Evolutionary conservation across 1,284 basidiomycete genomes (phyloP).

Genomic region (Termitomyces sp.): DNA sequence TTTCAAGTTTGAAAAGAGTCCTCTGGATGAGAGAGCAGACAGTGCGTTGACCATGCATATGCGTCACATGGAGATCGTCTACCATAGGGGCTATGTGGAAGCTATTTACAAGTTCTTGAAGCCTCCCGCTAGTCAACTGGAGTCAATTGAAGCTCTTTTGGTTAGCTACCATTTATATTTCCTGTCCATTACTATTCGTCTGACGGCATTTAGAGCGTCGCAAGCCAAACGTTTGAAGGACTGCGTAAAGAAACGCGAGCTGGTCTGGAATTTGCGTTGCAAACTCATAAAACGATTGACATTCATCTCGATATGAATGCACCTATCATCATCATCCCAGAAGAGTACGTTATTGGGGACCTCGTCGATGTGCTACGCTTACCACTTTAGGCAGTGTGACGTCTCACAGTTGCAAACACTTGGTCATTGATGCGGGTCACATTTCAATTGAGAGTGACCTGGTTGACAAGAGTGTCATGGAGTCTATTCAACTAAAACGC

Average conservation of each 20-base stretch:
- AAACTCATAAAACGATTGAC: constrained; percentile 94
- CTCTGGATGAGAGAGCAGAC: constrained; percentile 90
- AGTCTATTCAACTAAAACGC: constrained; percentile 81
- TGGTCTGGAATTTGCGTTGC: constrained; percentile 90
- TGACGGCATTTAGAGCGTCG: constrained; percentile 63
- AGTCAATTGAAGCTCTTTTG: constrained; percentile 88
- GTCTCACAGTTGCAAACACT: constrained; percentile 74
- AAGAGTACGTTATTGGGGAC: constrained; percentile 54
- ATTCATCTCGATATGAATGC: constrained; percentile 96
- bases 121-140: constrained; percentile 92
- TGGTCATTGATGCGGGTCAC: constrained; percentile 96
- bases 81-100: constrained; percentile 93
- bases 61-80: constrained; percentile 98
- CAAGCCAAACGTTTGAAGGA: constrained; percentile 92
- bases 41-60: constrained; percentile 87
- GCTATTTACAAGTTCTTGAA: constrained; percentile 91
- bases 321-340: constrained; percentile 96
- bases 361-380: constrained; percentile 1
- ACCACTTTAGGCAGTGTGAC: constrained; percentile 52
- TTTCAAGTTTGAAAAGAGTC: constrained; percentile 90
- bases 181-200: constrained; percentile 3
- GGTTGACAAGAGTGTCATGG: constrained; percentile 79
- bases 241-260: constrained; percentile 94
- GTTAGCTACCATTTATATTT: constrained; percentile 35
- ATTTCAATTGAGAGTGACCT: constrained; percentile 91